phyloP scores from a whole-genome alignment of 1,284 basidiomycete species.

The Puccinia novopanici region DNA sequence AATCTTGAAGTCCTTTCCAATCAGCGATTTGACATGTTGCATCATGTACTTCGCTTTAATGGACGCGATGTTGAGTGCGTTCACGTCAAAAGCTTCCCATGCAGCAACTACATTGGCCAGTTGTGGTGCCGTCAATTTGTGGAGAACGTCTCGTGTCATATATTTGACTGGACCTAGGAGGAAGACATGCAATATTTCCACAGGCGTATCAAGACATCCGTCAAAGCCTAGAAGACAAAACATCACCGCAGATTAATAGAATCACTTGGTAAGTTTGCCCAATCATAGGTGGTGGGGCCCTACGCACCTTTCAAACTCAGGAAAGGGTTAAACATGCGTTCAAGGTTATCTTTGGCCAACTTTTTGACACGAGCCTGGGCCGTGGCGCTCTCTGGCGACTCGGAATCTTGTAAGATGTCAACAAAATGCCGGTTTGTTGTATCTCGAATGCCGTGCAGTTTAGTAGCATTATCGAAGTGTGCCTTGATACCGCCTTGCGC shows the following conservation, averaged over 20 bases:
- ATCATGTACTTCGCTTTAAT: constrained; percentile 41
- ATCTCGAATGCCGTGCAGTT: neutral
- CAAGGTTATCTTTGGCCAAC: neutral
- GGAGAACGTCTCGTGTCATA: constrained; percentile 60
- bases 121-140: constrained; percentile 50
- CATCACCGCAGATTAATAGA: neutral
- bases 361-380: neutral
- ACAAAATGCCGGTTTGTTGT: neutral
- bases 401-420: neutral
- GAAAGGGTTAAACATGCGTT: constrained; percentile 9
- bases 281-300: neutral
- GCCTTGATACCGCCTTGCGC: too few species aligned
- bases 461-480: too few species aligned
- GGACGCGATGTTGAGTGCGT: constrained; percentile 55
- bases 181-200: constrained; percentile 60
- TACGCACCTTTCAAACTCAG: neutral
- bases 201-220: constrained; percentile 59
- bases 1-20: constrained; percentile 61
- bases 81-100: constrained; percentile 55
- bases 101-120: constrained; percentile 54
- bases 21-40: constrained; percentile 57
- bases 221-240: constrained; percentile 56
- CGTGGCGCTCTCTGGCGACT: neutral
- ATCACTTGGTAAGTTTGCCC: too few species aligned
- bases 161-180: constrained; percentile 61